Evolutionary conservation across 1,284 basidiomycete genomes (phyloP).

Genomic region (Trichosporon coremiiforme): DNA sequence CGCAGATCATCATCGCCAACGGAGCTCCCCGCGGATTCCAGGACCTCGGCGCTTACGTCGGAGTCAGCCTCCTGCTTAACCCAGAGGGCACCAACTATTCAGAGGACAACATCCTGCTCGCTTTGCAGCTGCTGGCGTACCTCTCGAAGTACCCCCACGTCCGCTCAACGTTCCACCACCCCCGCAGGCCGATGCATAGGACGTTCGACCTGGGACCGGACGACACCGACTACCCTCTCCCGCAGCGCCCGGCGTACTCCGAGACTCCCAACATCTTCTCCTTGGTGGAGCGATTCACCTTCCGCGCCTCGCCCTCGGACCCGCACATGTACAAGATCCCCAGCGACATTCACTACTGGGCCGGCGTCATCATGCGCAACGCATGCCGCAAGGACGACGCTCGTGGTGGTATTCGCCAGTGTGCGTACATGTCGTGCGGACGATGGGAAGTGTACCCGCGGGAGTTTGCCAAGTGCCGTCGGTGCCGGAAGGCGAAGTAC

Average conservation of each 20-base stretch:
- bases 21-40: slow-evolving; percentile 56
- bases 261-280: slow-evolving; percentile 83
- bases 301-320: slow-evolving; percentile 81
- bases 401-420: slow-evolving; percentile 90
- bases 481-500: slow-evolving; percentile 97
- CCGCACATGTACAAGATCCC: slow-evolving; percentile 74
- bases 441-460: slow-evolving; percentile 90
- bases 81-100: slow-evolving; percentile 66
- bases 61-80: slow-evolving; percentile 46
- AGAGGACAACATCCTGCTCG: slow-evolving; percentile 91
- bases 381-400: slow-evolving; percentile 96
- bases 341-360: slow-evolving; percentile 97
- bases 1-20: slow-evolving; percentile 56
- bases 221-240: slow-evolving; percentile 40
- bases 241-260: slow-evolving; percentile 52
- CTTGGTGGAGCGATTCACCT: slow-evolving; percentile 93
- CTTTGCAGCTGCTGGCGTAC: slow-evolving; percentile 91
- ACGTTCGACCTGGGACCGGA: slow-evolving; percentile 51
- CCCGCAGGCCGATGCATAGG: slow-evolving; percentile 60
- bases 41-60: slow-evolving; percentile 53
- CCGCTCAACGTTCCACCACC: slow-evolving; percentile 91
- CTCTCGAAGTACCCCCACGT: slow-evolving; percentile 98
- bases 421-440: slow-evolving; percentile 97
- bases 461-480: slow-evolving; percentile 94
- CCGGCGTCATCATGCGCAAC: slow-evolving; percentile 98